A percentile compares a stretch with the other conserved stretches of the same genome.
Conservation (phyloP, 805 yeast genomes). For the Babjeviella inositovora region DNA sequence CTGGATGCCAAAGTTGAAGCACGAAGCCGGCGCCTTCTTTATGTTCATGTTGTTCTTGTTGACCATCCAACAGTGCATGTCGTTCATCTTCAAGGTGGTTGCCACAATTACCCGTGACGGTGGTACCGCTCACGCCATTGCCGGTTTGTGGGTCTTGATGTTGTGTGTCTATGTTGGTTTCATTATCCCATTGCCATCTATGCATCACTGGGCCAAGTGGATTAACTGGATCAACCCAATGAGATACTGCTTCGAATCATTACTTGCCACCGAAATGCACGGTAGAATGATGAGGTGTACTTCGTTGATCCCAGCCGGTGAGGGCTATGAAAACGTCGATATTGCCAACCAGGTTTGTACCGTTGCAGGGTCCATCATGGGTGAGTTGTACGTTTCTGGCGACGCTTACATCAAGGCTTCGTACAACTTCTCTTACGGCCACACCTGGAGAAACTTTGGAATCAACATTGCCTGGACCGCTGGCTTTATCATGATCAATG, state of each 20-base stretch:
- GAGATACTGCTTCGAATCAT: constrained; percentile 30
- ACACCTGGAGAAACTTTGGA: constrained; percentile 32
- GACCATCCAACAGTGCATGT: constrained; percentile 33
- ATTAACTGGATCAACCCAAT: constrained; percentile 31
- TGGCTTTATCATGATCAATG: constrained; percentile 8
- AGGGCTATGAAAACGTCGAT: constrained; percentile 27
- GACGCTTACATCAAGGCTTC: constrained; percentile 21
- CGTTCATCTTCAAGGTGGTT: constrained; percentile 33
- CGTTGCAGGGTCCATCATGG: constrained; percentile 31
- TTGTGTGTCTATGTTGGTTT: constrained; percentile 43
- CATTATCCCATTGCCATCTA: constrained; percentile 19
- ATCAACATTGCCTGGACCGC: constrained; percentile 28
- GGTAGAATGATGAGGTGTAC: constrained; percentile 35
- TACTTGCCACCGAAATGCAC: constrained; percentile 41
- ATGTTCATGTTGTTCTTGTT: constrained; percentile 26
- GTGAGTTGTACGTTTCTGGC: constrained; percentile 29
- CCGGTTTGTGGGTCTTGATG: constrained; percentile 36
- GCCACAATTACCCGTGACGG: constrained; percentile 36
- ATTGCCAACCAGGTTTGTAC: constrained; percentile 29
- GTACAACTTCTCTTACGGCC: constrained; percentile 16
- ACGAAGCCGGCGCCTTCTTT: constrained; percentile 40
- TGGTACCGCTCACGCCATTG: constrained; percentile 38
- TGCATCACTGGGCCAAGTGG: constrained; percentile 55
- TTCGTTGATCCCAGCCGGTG: constrained; percentile 33
- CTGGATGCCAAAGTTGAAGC: constrained; percentile 33